phyloP scores from a whole-genome alignment of 139 green algal genomes.

The Picochlorum sp. region DNA sequence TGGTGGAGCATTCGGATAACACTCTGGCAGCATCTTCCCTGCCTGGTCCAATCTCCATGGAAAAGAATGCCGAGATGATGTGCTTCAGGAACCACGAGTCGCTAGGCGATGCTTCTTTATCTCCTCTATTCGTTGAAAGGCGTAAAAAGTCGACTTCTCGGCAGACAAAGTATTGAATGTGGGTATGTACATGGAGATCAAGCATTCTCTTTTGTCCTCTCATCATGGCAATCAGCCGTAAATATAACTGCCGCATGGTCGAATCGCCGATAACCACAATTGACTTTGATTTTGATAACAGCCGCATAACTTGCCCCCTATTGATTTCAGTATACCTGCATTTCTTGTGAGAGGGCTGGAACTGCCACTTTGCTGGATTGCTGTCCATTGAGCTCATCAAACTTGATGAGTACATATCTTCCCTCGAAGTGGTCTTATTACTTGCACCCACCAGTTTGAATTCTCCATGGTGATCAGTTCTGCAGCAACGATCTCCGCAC shows the following conservation, averaged over 20 bases:
- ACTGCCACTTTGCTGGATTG: neutral
- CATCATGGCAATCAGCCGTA: slow-evolving; percentile 11
- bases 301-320: slow-evolving; percentile 1
- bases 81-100: neutral
- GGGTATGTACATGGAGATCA: slow-evolving; percentile 8
- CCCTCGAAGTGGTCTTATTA: neutral
- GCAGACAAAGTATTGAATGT: slow-evolving; percentile 8
- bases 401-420: neutral
- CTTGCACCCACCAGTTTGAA: slow-evolving; percentile 1
- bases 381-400: neutral
- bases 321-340: slow-evolving; percentile 13
- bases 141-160: slow-evolving; percentile 12
- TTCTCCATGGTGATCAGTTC: slow-evolving; percentile 9
- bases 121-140: slow-evolving; percentile 2
- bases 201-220: slow-evolving; percentile 5
- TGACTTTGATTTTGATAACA: neutral
- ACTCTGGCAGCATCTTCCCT: slow-evolving; percentile 3
- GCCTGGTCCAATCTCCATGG: slow-evolving; percentile 4
- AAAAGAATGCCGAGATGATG: slow-evolving; percentile 8
- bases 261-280: slow-evolving; percentile 13
- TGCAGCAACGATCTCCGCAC: slow-evolving; percentile 4
- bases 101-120: neutral
- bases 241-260: slow-evolving; percentile 8
- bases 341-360: neutral
- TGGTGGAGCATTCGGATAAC: slow-evolving; percentile 1